Conservation (phyloP, 306 rosid genomes). For the Prinsepia uniflora region DNA sequence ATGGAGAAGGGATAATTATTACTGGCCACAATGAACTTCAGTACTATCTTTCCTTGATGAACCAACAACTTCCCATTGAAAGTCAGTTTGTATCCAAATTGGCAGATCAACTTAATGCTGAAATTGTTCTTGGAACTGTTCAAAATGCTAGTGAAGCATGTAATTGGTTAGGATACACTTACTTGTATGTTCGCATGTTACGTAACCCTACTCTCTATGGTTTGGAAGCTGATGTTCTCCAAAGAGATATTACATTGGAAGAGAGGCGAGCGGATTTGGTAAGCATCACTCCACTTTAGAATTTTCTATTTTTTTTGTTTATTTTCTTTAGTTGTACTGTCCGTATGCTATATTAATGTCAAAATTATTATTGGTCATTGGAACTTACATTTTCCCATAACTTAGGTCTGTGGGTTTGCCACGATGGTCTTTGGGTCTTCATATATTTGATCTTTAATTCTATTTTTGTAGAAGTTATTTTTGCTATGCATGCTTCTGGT, state of each 20-base stretch:
- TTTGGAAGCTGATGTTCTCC: constrained; percentile 61
- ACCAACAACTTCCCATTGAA: constrained; percentile 90
- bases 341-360: neutral
- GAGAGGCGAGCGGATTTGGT: constrained; percentile 95
- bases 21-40: constrained; percentile 90
- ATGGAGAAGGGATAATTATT: constrained; percentile 88
- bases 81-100: constrained; percentile 90
- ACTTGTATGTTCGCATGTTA: constrained; percentile 73
- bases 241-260: constrained; percentile 68
- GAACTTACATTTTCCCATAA: neutral
- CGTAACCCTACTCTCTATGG: constrained; percentile 83
- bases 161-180: constrained; percentile 80
- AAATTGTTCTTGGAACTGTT: constrained; percentile 86
- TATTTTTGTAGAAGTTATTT: neutral
- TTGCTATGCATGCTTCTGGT: neutral
- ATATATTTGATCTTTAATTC: neutral
- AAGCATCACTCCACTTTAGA: constrained; percentile 18
- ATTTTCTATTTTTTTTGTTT: constrained; percentile 6
- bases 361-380: neutral
- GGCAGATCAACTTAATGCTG: constrained; percentile 92
- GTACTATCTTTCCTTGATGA: constrained; percentile 90
- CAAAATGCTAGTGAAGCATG: constrained; percentile 88
- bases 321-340: too few relatives aligned
- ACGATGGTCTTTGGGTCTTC: neutral
- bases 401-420: neutral